Evolutionary conservation across 495 filamentous ascomycete genomes (phyloP), one percentile per base, ranked within the genome.

Genomic region (Penicillium longicatenatum): DNA sequence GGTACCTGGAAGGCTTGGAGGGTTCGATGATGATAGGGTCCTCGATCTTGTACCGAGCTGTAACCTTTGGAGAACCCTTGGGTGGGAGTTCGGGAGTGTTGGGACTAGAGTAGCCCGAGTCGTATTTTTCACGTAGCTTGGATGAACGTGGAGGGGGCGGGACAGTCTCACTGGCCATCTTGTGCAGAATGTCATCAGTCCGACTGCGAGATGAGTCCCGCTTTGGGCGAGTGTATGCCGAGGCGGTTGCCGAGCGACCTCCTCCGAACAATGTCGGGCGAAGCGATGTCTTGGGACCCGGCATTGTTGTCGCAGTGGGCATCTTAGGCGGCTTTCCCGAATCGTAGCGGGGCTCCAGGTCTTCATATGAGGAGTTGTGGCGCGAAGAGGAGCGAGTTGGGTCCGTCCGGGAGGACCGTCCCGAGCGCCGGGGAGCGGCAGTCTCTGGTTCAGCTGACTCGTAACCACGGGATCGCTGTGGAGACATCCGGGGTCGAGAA

Each of bases 41-140:
- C 2, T 71, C 69, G 22, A 72, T 61, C 58, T 64, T 73, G 61
- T 76, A 76, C 44, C 71, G 75, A 22, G 69, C 61, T n/a, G 69
- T 56, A 9, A 55, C 54, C 62, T 74, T 75, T 9, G 73, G 67
- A 1, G 72, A 67, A 45, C 54, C 58, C 31, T 65, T 58, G 37
- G 19, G 55, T 14, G 58, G 49, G 54, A 73, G 70, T 22, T 79
- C 76, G 12, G 77, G 70, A 1, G 75, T 77, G 33, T 66, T 68
- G 39, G 78, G 71, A 54, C 75, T 79, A 11, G 74, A 79, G 54
- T 79, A 77, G 11, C 76, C 76, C 5, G 78, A 80, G 43, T 82
- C 79, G 24, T 75, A 63, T 50, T 69, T 64, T 6, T 79, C 72
- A 5, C 71, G 57, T 17, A 70, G 57, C 52, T 70, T 78, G 6